These are phyloP conservation scores for Creolimax fragrantissima DNA, from an alignment of 78 protist species.

Conservation along the genomic window DNA sequence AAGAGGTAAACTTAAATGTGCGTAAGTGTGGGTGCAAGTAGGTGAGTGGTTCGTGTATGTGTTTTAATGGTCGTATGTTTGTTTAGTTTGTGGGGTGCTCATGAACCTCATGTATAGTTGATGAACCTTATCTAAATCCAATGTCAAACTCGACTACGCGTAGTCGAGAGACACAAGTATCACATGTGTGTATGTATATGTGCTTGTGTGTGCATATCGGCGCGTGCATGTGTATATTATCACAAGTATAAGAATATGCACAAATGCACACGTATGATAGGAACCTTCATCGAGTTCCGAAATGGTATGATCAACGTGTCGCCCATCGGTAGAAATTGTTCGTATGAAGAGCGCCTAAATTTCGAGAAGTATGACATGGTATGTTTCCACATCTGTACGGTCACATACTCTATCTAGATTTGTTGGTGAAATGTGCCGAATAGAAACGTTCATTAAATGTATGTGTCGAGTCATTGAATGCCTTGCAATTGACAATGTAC, in stretches of 20 bases:
- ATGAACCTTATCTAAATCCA: not conserved
- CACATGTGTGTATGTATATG: not conserved
- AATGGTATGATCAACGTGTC: constrained; percentile 97
- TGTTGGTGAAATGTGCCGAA: not conserved
- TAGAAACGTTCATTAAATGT: not conserved
- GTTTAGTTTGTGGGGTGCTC: not conserved
- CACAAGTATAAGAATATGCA: not conserved
- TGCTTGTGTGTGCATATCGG: not conserved
- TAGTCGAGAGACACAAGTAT: too few relatives aligned
- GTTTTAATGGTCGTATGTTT: not conserved
- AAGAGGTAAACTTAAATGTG: constrained; percentile 20
- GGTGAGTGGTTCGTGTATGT: not conserved
- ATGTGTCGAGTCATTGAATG: too few relatives aligned
- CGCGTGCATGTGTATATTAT: not conserved
- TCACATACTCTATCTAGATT: not conserved
- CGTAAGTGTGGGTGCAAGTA: not conserved
- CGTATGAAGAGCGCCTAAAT: constrained; percentile 85
- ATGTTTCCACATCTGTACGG: not conserved
- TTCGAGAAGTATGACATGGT: constrained; percentile 78
- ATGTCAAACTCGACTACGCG: not conserved
- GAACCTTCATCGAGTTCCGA: constrained; percentile 94
- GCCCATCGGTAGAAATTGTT: constrained; percentile 97
- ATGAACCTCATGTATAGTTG: not conserved
- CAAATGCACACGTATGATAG: constrained; percentile 43
- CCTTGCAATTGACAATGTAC: too few relatives aligned